Conservation (phyloP, 257 asterid genomes). For the Leonotis leonurus region DNA sequence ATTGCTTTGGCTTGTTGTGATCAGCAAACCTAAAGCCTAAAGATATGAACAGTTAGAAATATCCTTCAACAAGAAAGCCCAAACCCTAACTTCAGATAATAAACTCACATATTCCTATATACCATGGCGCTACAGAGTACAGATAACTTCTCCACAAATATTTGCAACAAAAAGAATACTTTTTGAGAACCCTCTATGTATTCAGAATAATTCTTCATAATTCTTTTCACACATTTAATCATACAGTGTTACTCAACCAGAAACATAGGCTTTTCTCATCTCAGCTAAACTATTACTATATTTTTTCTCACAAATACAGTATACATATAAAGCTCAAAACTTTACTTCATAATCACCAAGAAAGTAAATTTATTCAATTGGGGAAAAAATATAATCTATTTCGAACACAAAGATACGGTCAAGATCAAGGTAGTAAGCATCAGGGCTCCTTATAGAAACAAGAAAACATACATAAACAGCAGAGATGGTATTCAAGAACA, state of each 20-base stretch:
- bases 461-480: not conserved
- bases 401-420: not conserved
- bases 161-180: slow-evolving; percentile 18
- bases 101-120: slow-evolving; percentile 20
- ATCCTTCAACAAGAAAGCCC: slow-evolving; percentile 16
- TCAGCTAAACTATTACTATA: not conserved
- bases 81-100: slow-evolving; percentile 14
- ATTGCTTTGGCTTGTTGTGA: slow-evolving; percentile 10
- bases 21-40: no score
- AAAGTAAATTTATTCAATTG: not conserved
- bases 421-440: not conserved
- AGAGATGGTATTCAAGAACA: not conserved
- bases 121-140: slow-evolving; percentile 4
- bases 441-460: not conserved
- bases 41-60: slow-evolving; percentile 2
- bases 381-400: not conserved
- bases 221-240: slow-evolving; percentile 3
- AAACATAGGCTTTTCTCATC: not conserved
- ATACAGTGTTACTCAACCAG: slow-evolving; percentile 1
- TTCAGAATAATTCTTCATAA: slow-evolving; percentile 12
- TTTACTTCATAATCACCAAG: not conserved
- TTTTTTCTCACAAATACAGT: slow-evolving; percentile 1
- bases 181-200: slow-evolving; percentile 10
- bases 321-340: not conserved
- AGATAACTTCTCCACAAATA: slow-evolving; percentile 7